Percentiles rank a stretch among this genome's conserved stretches.
Evolutionary conservation across 148 eudicot genomes (phyloP).

Genomic region (Vaccinium vitisidaea): DNA sequence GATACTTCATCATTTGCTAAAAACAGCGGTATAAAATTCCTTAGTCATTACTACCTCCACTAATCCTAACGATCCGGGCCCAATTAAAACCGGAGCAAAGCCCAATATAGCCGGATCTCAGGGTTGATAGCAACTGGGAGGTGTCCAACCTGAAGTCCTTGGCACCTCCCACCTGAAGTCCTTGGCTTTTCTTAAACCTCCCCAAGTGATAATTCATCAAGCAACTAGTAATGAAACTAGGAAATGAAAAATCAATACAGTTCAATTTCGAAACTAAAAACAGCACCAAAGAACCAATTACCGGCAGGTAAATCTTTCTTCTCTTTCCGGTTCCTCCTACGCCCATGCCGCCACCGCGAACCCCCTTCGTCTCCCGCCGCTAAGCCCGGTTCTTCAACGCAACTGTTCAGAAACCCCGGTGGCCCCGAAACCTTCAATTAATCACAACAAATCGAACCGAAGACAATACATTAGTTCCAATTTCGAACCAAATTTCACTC

Average conservation of each 20-base stretch:
- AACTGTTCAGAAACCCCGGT: constrained; percentile 73
- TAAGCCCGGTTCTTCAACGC: constrained; percentile 42
- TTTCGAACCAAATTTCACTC: neutral
- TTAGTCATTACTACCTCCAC: neutral
- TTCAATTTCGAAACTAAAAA: neutral
- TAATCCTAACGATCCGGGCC: neutral
- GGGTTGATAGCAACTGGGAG: neutral
- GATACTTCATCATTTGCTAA: neutral
- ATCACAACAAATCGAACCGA: constrained; percentile 3
- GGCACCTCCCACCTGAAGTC: neutral
- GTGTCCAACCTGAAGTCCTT: neutral
- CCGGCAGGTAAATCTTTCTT: constrained; percentile 81
- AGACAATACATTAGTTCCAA: neutral
- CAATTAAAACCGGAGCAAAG: neutral
- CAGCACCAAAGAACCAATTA: constrained; percentile 17
- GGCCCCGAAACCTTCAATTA: constrained; percentile 78
- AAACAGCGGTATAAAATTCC: neutral
- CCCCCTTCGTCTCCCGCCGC: constrained; percentile 27
- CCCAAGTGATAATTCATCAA: neutral
- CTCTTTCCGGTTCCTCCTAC: constrained; percentile 50
- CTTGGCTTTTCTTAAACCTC: neutral
- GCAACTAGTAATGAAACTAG: neutral
- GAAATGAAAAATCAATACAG: neutral
- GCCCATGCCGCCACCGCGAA: constrained; percentile 48
- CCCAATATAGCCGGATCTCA: neutral